Evolutionary conservation across 2,329 filamentous ascomycete genomes (phyloP).

Genomic region (Alternaria sp.): DNA sequence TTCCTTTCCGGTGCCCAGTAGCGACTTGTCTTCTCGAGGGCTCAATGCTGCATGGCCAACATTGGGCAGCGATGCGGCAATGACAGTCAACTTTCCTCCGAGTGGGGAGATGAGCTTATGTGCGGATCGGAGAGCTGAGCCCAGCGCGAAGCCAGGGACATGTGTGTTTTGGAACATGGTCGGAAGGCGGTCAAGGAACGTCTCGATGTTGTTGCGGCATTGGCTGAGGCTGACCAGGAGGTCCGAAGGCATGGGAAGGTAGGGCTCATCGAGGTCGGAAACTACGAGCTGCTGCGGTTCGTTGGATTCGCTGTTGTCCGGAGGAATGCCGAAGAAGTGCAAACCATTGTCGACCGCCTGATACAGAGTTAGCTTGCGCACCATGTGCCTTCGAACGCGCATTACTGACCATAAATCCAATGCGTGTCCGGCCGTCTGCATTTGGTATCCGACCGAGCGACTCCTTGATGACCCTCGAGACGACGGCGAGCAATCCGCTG

Average conservation of each 20-base stretch:
- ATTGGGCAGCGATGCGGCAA: constrained; percentile 89
- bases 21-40: constrained; percentile 92
- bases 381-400: neutral
- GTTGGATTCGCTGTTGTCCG: constrained; percentile 81
- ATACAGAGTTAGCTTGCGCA: neutral
- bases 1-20: constrained; percentile 93
- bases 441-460: constrained; percentile 98
- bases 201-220: constrained; percentile 88
- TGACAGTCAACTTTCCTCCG: constrained; percentile 91
- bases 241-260: constrained; percentile 91
- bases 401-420: constrained; percentile 77
- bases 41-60: constrained; percentile 87
- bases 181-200: constrained; percentile 87
- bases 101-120: constrained; percentile 95
- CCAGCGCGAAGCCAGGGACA: constrained; percentile 90
- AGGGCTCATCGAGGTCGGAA: constrained; percentile 94
- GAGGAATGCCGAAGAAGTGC: constrained; percentile 94
- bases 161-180: constrained; percentile 97
- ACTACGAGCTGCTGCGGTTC: constrained; percentile 93
- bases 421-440: constrained; percentile 85
- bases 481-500: constrained; percentile 82
- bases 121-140: constrained; percentile 86
- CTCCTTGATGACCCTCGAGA: constrained; percentile 90
- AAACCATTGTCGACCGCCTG: constrained; percentile 84
- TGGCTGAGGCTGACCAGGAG: constrained; percentile 88